phyloP scores from a whole-genome alignment of 495 filamentous ascomycete species.

The Penicillium salamii region DNA sequence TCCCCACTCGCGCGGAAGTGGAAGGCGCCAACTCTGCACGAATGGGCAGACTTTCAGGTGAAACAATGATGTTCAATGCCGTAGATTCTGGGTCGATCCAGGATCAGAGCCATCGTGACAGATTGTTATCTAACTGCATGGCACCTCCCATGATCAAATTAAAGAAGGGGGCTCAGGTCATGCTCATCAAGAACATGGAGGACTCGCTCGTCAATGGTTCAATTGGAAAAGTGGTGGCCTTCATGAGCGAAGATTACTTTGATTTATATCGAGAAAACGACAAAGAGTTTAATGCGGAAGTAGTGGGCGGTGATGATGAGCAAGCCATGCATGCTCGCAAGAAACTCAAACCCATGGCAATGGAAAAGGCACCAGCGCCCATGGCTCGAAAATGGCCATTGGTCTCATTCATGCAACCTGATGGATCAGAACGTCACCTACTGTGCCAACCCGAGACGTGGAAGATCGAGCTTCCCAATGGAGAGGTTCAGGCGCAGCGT shows the following conservation, averaged over 20 bases:
- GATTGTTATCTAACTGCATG: slow-evolving; percentile 86
- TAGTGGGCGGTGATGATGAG: slow-evolving; percentile 42
- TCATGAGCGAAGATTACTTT: slow-evolving; percentile 82
- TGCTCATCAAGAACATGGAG: slow-evolving; percentile 99
- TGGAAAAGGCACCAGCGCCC: slow-evolving; percentile 33
- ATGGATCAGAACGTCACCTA: slow-evolving; percentile 73
- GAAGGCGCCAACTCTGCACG: slow-evolving; percentile 77
- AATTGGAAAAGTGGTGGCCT: slow-evolving; percentile 76
- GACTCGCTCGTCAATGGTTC: slow-evolving; percentile 92
- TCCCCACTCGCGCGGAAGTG: slow-evolving; percentile 87
- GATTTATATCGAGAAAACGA: slow-evolving; percentile 59
- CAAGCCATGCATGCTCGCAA: slow-evolving; percentile 39
- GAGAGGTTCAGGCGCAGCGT: slow-evolving; percentile 84
- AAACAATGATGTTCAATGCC: slow-evolving; percentile 63
- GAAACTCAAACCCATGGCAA: slow-evolving; percentile 46
- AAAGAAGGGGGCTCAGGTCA: slow-evolving; percentile 92
- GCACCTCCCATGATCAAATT: slow-evolving; percentile 72
- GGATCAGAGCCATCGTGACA: slow-evolving; percentile 67
- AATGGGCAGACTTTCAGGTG: slow-evolving; percentile 69
- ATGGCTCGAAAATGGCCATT: slow-evolving; percentile 64
- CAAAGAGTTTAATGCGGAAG: slow-evolving; percentile 44
- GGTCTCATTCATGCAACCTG: slow-evolving; percentile 75
- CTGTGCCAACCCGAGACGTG: slow-evolving; percentile 84
- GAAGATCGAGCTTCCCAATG: slow-evolving; percentile 96
- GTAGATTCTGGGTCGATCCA: slow-evolving; percentile 70